phyloP scores from a whole-genome alignment of 2,329 filamentous ascomycete genomes.

The Cercospora sp. region DNA sequence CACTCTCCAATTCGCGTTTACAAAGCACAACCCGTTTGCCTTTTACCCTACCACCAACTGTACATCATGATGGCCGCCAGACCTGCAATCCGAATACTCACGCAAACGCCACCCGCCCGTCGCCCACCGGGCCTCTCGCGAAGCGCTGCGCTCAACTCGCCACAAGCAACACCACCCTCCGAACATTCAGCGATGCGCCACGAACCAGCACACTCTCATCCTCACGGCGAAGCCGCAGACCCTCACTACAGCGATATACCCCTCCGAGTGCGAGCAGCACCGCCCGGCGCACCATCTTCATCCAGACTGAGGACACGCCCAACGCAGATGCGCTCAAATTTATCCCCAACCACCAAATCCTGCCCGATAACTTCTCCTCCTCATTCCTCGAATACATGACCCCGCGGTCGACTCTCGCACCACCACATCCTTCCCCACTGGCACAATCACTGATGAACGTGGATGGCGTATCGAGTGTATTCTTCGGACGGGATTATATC shows the following conservation, averaged over 20 bases:
- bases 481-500: slow-evolving; percentile 94
- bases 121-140: not conserved
- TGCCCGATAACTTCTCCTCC: slow-evolving; percentile 70
- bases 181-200: slow-evolving; percentile 29
- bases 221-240: slow-evolving; percentile 29
- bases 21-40: not conserved
- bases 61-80: not conserved
- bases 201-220: slow-evolving; percentile 29
- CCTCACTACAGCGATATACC: slow-evolving; percentile 27
- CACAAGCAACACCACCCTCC: slow-evolving; percentile 3
- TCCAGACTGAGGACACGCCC: slow-evolving; percentile 92
- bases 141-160: not conserved
- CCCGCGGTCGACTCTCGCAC: slow-evolving; percentile 81
- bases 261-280: slow-evolving; percentile 29
- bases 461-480: slow-evolving; percentile 91
- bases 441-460: slow-evolving; percentile 89
- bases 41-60: not conserved
- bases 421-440: slow-evolving; percentile 79
- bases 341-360: slow-evolving; percentile 81
- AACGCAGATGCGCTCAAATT: slow-evolving; percentile 96
- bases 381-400: slow-evolving; percentile 90
- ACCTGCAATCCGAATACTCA: slow-evolving; percentile 5
- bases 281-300: slow-evolving; percentile 77
- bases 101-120: not conserved
- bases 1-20: not conserved